These are phyloP conservation scores for Lathyrus sativus DNA, from an alignment of 306 rosid genomes.

Conservation along the genomic window DNA sequence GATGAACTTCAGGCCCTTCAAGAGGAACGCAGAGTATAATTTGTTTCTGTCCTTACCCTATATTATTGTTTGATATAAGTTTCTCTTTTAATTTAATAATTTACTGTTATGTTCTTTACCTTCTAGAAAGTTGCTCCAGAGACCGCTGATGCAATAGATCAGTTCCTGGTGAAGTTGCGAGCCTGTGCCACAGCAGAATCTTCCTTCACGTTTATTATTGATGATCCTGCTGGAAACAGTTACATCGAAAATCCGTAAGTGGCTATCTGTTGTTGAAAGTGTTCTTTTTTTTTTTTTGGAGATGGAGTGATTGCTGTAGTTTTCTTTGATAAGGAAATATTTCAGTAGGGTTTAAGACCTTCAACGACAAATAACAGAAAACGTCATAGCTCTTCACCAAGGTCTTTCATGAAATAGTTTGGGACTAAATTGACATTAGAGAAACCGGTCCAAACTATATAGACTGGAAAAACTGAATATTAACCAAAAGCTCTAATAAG, in stretches of 20 bases:
- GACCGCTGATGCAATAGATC: constrained; percentile 84
- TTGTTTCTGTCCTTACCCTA: constrained; percentile 10
- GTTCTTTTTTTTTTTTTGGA: background rate
- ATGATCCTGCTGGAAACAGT: constrained; percentile 98
- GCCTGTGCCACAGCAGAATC: constrained; percentile 70
- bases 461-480: background rate
- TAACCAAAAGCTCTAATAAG: background rate
- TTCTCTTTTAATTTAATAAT: constrained; percentile 12
- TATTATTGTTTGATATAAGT: constrained; percentile 12
- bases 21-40: constrained; percentile 81
- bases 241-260: constrained; percentile 94
- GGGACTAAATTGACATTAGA: background rate
- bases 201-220: constrained; percentile 74
- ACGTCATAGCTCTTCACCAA: constrained; percentile 1
- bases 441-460: constrained; percentile 8
- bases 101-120: constrained; percentile 41
- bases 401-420: background rate
- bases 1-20: constrained; percentile 83
- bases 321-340: background rate
- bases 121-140: constrained; percentile 76
- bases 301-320: background rate
- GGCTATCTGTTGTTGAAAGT: constrained; percentile 18
- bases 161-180: constrained; percentile 73
- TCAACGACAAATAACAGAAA: background rate
- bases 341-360: constrained; percentile 1